Conservation (phyloP, 345 rosid species). For the Euphorbia peplus region DNA sequence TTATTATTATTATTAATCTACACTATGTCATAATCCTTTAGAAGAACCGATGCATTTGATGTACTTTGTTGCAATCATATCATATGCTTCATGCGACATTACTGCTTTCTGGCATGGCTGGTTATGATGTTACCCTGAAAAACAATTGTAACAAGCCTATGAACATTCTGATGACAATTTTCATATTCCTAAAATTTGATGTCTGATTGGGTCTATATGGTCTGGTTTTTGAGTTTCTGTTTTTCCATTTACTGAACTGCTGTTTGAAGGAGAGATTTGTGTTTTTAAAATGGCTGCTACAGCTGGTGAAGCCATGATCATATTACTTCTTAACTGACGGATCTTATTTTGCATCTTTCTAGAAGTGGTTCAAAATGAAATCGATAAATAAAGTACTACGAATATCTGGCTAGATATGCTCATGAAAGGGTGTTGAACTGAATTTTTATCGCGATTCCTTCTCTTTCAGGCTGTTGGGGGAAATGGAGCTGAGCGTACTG, state of each 20-base stretch:
- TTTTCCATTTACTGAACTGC: not conserved
- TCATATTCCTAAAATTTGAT: no score
- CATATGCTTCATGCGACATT: not conserved
- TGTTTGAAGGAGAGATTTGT: not conserved
- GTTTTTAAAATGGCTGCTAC: not conserved
- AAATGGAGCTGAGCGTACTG: conserved; percentile 78
- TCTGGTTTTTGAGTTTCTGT: conserved; percentile 1
- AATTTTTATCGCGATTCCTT: not conserved
- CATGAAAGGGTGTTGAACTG: not conserved
- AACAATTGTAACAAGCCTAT: not conserved
- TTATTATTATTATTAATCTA: no score
- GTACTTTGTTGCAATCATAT: not conserved
- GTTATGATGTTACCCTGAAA: not conserved
- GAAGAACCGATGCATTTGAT: not conserved
- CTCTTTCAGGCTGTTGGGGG: conserved; percentile 89
- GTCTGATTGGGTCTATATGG: not conserved
- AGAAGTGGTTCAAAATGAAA: no score
- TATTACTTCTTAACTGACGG: not conserved
- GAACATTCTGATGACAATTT: not conserved
- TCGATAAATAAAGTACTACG: not conserved
- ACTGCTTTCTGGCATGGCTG: not conserved
- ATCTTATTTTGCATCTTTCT: not conserved
- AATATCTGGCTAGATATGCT: not conserved
- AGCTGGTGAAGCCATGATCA: not conserved
- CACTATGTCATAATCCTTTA: not conserved